Evolutionary conservation across 495 filamentous ascomycete species (phyloP), one percentile per base, ranked within the genome.

Genomic region (Neurospora intermedia): DNA sequence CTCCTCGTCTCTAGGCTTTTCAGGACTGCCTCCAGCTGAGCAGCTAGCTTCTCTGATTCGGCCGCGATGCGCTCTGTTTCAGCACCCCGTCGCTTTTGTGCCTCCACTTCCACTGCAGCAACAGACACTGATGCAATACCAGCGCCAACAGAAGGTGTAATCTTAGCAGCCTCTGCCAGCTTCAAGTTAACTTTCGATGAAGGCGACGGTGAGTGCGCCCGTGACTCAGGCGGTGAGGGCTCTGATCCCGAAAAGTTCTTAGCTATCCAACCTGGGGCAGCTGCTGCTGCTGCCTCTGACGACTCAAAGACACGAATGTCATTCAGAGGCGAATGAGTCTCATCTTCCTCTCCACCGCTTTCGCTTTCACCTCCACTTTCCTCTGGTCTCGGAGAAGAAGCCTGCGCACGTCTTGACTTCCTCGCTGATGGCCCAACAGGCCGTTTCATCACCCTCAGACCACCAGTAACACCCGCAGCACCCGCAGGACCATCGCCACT

Each of bases 11-110:
- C 77, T 11, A 88, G 74, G 48, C 80, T 83, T 48, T 76, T 73
- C 31, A 84, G 73, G 9, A 83, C 79, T 11, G 70, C 73, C 6
- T 77, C 78, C 31, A 88, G 69, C 69, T 83, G 80, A n/a, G 75
- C 74, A 40, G 78, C 76, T 31, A 88, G 70, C 66, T 78, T 75
- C 40, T 86, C 81, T 11, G 84, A 82, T 71, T 84, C 84, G 31
- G 73, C 74, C 1, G 80, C 80, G 6, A 88, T 71, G 20, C 77
- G 77, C 59, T 73, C 76, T 11, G 79, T 66, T 13, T 66, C 54
- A 16, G 15, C 72, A 16, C 74, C 77, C 23, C 23, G 41, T 72
- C 15, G 23, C n/a, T 72, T 73, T 11, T 43, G 35, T 9, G 7
- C 40, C 20, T 45, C 40, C 40, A 71, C 70, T 2, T 71, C 40